Evolutionary conservation across 306 rosid genomes (phyloP).

Genomic region (Oemleria cerasiformis): DNA sequence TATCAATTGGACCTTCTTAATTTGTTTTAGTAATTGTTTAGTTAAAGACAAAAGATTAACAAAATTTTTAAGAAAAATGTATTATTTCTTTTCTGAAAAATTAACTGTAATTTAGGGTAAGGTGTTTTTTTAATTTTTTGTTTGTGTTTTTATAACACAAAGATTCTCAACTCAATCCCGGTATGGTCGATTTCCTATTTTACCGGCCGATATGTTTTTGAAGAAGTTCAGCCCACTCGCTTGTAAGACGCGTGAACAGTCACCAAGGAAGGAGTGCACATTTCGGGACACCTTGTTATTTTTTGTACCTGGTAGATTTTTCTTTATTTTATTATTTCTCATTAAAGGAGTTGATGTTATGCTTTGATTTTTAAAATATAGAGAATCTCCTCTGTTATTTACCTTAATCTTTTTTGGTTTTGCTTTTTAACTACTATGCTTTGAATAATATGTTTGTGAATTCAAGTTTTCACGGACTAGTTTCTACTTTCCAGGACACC

Average conservation of each 20-base stretch:
- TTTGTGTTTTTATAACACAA: conserved; percentile 11
- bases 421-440: not conserved
- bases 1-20: too few relatives aligned
- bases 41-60: too few relatives aligned
- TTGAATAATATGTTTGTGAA: not conserved
- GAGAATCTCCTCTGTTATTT: not conserved
- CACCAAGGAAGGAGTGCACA: not conserved
- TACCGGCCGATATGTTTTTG: not conserved
- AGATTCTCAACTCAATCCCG: conserved; percentile 47
- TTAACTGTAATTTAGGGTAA: not conserved
- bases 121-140: conserved; percentile 9
- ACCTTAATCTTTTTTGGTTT: not conserved
- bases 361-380: not conserved
- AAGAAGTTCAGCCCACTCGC: not conserved
- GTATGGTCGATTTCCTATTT: conserved; percentile 31
- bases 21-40: too few relatives aligned
- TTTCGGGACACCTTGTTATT: not conserved
- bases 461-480: not conserved
- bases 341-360: not conserved
- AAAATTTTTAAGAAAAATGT: too few relatives aligned
- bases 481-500: too few relatives aligned
- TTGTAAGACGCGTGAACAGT: not conserved
- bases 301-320: too few relatives aligned
- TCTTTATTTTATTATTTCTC: not conserved
- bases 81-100: too few relatives aligned